Conservation (phyloP, 202 grass and related monocot genomes). For the Dendrocalamus latiflorus region DNA sequence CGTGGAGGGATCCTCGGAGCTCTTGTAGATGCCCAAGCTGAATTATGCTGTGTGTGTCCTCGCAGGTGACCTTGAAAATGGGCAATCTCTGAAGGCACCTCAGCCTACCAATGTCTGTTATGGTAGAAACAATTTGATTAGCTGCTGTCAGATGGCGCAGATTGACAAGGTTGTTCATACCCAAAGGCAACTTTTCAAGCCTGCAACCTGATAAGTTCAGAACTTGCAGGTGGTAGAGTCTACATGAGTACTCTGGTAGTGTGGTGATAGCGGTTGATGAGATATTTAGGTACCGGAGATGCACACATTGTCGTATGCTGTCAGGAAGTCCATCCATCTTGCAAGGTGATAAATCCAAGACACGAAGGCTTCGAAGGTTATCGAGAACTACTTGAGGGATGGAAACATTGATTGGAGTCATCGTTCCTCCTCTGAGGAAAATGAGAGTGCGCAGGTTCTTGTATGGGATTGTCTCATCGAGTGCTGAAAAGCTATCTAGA, state of each 20-base stretch:
- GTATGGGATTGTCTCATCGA: constrained; percentile 21
- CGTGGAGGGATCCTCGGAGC: constrained; percentile 42
- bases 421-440: background rate
- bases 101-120: constrained; percentile 43
- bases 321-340: constrained; percentile 29
- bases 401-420: background rate
- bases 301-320: constrained; percentile 19
- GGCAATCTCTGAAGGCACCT: constrained; percentile 42
- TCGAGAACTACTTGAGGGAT: constrained; percentile 22
- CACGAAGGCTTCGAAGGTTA: constrained; percentile 2
- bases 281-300: constrained; percentile 41
- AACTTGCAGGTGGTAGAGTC: constrained; percentile 53
- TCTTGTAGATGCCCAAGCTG: constrained; percentile 44
- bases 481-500: constrained; percentile 8
- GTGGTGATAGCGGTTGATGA: constrained; percentile 5
- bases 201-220: constrained; percentile 37
- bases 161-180: constrained; percentile 43
- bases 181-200: constrained; percentile 17
- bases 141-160: constrained; percentile 34
- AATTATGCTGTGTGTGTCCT: constrained; percentile 27
- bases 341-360: constrained; percentile 38
- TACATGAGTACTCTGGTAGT: constrained; percentile 34
- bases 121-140: constrained; percentile 30
- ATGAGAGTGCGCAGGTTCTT: constrained; percentile 31
- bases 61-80: constrained; percentile 32